Percentiles rank a stretch among this genome's conserved stretches.
Evolutionary conservation across 345 rosid species (phyloP).

Genomic region (Eucalyptus cloeziana): DNA sequence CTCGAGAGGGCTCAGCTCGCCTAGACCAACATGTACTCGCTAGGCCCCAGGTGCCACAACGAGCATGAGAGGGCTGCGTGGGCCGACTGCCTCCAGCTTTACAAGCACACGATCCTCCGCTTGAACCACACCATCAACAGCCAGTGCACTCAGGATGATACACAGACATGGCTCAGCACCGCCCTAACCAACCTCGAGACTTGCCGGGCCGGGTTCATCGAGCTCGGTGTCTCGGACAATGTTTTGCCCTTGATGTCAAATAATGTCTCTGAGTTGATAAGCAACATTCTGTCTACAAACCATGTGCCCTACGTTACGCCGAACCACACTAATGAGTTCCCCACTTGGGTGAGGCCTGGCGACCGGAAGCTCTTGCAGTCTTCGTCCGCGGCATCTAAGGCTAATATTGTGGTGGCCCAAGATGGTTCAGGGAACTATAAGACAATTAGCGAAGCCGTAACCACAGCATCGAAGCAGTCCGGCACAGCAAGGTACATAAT

Average conservation of each 20-base stretch:
- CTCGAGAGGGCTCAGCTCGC: slow-evolving; percentile 44
- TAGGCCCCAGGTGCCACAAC: slow-evolving; percentile 44
- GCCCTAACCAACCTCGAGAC: slow-evolving; percentile 85
- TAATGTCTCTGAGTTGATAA: slow-evolving; percentile 53
- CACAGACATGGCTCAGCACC: slow-evolving; percentile 86
- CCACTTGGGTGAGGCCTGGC: slow-evolving; percentile 62
- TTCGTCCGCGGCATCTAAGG: slow-evolving; percentile 16
- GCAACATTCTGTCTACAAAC: slow-evolving; percentile 58
- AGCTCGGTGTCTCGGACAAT: slow-evolving; percentile 45
- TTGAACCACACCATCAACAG: slow-evolving; percentile 44
- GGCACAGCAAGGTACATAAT: slow-evolving; percentile 63
- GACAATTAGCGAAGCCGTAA: slow-evolving; percentile 57
- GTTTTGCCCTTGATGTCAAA: slow-evolving; percentile 57
- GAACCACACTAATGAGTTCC: slow-evolving; percentile 38
- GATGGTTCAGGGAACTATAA: slow-evolving; percentile 70
- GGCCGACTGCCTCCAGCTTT: slow-evolving; percentile 70
- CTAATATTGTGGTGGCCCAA: slow-evolving; percentile 65
- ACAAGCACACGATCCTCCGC: slow-evolving; percentile 26
- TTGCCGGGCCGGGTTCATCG: slow-evolving; percentile 46
- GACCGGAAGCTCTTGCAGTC: slow-evolving; percentile 66
- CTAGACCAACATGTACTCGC: slow-evolving; percentile 16
- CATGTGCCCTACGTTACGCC: slow-evolving; percentile 28
- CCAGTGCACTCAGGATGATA: slow-evolving; percentile 41
- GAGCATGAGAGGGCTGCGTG: slow-evolving; percentile 51
- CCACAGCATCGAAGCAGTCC: slow-evolving; percentile 34